Evolutionary conservation across 164 flowering plant species (phyloP).

Genomic region (Chimonanthus salicifolius): DNA sequence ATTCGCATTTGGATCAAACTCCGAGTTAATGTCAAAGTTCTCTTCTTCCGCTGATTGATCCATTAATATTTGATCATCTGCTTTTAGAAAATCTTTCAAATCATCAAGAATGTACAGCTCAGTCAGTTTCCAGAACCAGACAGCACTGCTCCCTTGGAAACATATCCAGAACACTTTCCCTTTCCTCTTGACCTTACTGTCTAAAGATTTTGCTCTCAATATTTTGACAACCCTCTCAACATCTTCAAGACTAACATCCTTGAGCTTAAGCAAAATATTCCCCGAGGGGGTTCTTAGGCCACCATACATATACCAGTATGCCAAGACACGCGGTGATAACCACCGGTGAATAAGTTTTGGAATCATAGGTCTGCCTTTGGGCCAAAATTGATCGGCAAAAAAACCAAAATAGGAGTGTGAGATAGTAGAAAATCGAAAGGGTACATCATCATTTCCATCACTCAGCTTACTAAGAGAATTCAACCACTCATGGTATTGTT

Average conservation of each 20-base stretch:
- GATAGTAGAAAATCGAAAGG: conserved; percentile 44
- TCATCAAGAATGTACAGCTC: conserved; percentile 69
- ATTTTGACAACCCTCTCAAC: conserved; percentile 50
- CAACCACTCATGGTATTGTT: conserved; percentile 72
- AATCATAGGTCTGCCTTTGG: conserved; percentile 40
- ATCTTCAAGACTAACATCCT: conserved; percentile 50
- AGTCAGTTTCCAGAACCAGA: conserved; percentile 63
- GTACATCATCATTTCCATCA: conserved; percentile 42
- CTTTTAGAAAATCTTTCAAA: conserved; percentile 34
- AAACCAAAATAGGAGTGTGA: conserved; percentile 65
- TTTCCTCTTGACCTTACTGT: conserved; percentile 70
- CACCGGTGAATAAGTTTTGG: conserved; percentile 89
- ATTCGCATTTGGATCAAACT: conserved; percentile 37
- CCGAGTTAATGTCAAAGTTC: conserved; percentile 29
- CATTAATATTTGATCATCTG: conserved; percentile 17
- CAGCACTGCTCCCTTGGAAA: conserved; percentile 56
- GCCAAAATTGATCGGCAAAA: conserved; percentile 83
- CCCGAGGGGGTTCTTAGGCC: conserved; percentile 75
- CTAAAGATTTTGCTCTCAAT: conserved; percentile 54
- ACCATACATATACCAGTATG: conserved; percentile 93
- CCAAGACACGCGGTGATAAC: conserved; percentile 86
- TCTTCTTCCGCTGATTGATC: conserved; percentile 18
- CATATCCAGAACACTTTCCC: conserved; percentile 83
- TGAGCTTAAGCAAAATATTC: conserved; percentile 69
- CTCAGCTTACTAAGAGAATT: conserved; percentile 26